Percentiles rank a stretch among this genome's conserved stretches.
Evolutionary conservation across 768 basidiomycete genomes (phyloP).

Genomic region (Boletales sp.): DNA sequence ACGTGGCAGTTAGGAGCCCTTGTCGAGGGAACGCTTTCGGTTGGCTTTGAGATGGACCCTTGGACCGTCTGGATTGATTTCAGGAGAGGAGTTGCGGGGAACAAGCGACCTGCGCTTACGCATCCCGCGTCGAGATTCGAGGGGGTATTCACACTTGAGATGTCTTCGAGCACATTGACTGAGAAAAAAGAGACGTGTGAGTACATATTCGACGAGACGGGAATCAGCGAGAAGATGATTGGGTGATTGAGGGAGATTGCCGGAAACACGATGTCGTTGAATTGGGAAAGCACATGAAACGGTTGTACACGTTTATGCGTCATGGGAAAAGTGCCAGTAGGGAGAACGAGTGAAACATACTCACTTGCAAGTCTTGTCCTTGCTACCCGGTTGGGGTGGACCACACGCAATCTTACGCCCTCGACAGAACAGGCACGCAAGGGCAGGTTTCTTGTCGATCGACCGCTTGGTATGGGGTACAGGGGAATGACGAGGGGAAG

Average conservation of each 20-base stretch:
- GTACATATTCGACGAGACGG: conserved; percentile 15
- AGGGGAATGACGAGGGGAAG: conserved; percentile 25
- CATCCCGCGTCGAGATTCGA: conserved; percentile 68
- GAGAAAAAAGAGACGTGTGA: conserved; percentile 24
- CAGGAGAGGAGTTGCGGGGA: conserved; percentile 29
- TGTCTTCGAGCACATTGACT: conserved; percentile 74
- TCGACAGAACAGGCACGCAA: conserved; percentile 64
- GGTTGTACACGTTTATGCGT: conserved; percentile 7
- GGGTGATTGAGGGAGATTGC: conserved; percentile 21
- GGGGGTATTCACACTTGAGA: conserved; percentile 68
- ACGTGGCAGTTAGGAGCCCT: conserved; percentile 13
- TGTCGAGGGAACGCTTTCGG: conserved; percentile 29
- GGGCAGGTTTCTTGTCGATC: conserved; percentile 51
- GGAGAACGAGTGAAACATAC: conserved; percentile 23
- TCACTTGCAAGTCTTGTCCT: conserved; percentile 64
- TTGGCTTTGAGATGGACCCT: conserved; percentile 22
- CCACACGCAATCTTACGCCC: conserved; percentile 71
- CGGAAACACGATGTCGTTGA: conserved; percentile 1
- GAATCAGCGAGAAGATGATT: conserved; percentile 24
- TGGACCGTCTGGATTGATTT: conserved; percentile 22
- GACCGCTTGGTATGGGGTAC: conserved; percentile 21
- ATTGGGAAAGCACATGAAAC: conserved; percentile 13
- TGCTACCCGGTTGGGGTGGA: conserved; percentile 49
- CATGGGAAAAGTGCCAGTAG: conserved; percentile 2
- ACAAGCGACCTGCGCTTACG: conserved; percentile 40